Evolutionary conservation across 495 filamentous ascomycete species (phyloP), one percentile per base, ranked within the genome.

Genomic region (Chaetomium tenue): DNA sequence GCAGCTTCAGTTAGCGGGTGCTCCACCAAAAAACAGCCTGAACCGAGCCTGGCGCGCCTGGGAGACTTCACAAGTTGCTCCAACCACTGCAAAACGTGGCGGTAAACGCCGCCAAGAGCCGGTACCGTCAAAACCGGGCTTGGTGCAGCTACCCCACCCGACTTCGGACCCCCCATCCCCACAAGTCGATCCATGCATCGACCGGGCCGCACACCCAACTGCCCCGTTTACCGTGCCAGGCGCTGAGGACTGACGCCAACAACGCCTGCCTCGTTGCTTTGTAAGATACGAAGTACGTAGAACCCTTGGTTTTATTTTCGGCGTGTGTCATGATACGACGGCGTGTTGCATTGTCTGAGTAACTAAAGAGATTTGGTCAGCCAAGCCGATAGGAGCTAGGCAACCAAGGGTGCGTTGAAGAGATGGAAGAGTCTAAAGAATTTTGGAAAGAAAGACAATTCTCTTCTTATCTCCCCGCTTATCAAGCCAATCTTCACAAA

Each of bases 1-100:
- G 65, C 65, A 63, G 56, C 39, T 56, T 25, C 50, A 33, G 57
- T 51, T 51, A 50, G 63, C n/a, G 53, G 40, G 18, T 8, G 42
- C 1, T 3, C 47, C 48, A n/a, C 33, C 22, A 22, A 22, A 22
- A 22, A 23, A 47, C 6, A 47, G 11, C 50, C 25, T 18, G 26
- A 30, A 4, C 9, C 13, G 3, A 42, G 13, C 7, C 11, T 20
- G 8, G 20, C 13, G 3, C 25, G 13, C 7, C 11, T 20, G 8
- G 20, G 53, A 37, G 33, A 37, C 33, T 48, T 28, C 60, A 23
- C 23, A n/a, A 0, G 18, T 2, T 6, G 13, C 5, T 11, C 15
- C 40, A 26, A 5, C 7, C 42, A 33, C 11, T 22, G 44, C 56
- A 25, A n/a, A 47, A 33, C 12, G 15, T 8, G 2, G 59, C 20